A percentile compares a stretch with the other conserved stretches of the same genome.
Conservation (phyloP, 805 yeast genomes). For the Schizosaccharomyces cryophilus region DNA sequence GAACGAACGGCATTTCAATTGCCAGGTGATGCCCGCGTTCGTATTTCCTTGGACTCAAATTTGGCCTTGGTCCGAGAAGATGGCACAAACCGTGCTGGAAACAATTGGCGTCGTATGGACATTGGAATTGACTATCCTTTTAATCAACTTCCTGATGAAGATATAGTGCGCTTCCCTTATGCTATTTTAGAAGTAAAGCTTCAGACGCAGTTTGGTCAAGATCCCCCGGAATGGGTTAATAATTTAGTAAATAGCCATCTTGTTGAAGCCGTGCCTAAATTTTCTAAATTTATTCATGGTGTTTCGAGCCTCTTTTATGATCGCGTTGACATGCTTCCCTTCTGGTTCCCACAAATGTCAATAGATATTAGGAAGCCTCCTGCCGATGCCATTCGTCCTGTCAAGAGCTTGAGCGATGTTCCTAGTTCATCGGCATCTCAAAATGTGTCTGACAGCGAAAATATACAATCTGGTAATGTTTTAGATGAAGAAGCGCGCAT, state of each 20-base stretch:
- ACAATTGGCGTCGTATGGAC: slow-evolving; percentile 95
- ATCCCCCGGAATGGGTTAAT: slow-evolving; percentile 94
- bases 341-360: slow-evolving; percentile 95
- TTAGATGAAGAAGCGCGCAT: slow-evolving; percentile 15
- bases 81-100: slow-evolving; percentile 67
- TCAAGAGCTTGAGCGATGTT: slow-evolving; percentile 9
- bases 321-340: slow-evolving; percentile 63
- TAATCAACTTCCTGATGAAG: slow-evolving; percentile 55
- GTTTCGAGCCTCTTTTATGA: slow-evolving; percentile 78
- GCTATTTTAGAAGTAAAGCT: slow-evolving; percentile 92
- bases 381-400: slow-evolving; percentile 27
- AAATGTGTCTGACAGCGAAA: background rate
- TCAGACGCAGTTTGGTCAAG: slow-evolving; percentile 95
- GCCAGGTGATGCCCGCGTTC: slow-evolving; percentile 97
- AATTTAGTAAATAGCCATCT: slow-evolving; percentile 76
- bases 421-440: slow-evolving; percentile 14
- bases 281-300: slow-evolving; percentile 92
- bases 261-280: slow-evolving; percentile 95
- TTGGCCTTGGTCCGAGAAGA: slow-evolving; percentile 95
- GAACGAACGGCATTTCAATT: slow-evolving; percentile 96
- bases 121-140: slow-evolving; percentile 96
- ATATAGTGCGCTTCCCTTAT: slow-evolving; percentile 82
- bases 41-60: slow-evolving; percentile 93
- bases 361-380: slow-evolving; percentile 83
- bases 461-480: background rate